Evolutionary conservation across 306 rosid genomes (phyloP), one percentile per base, ranked within the genome.

Genomic region (Malus fusca): DNA sequence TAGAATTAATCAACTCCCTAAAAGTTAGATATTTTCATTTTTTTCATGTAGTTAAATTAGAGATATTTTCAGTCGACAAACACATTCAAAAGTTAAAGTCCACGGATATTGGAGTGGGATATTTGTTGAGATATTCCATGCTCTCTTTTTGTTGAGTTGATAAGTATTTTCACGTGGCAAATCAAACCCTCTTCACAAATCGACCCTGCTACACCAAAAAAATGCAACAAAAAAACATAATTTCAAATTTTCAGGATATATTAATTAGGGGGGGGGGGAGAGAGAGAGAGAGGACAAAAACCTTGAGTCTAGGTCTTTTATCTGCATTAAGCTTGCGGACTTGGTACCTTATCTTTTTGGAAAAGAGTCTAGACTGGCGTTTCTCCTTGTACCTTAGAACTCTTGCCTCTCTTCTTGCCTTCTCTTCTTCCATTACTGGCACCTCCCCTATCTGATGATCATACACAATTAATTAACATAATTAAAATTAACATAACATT

Each of bases 291-390:
- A 66, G 18, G 44, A 75, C 5, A 74, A 14, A 70, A 25, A 92
- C 97, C 93, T 92, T 92, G 83, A 87, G 83, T 83, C 96, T 90
- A 0, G 97, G 96, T 87, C 97, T 90, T 87, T 85, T 88, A 83
- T 92, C 97, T 18, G 96, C 97, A 66, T 92, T 92, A 82, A 92
- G 79, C 72, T 90, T 92, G 18, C 97, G 90, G 77, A 92, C 97
- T 82, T 90, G 90, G 84, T 92, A 92, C 81, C 97, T 90, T 88
- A 92, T 92, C 97, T 90, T 92, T 90, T 92, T 90, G 31, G 96
- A 88, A 88, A 92, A 92, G 77, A 92, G 84, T 69, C 97, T 83
- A 76, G 71, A 87, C 66, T 88, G 97, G 5, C 96, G 86, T 77
- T 92, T 92, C 82, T 92, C 96, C 72, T 83, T 92, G 91, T 90